Evolutionary conservation across 805 yeast species (phyloP), one percentile per base, ranked within the genome.

Genomic region (Kodamaea neixiangensis): DNA sequence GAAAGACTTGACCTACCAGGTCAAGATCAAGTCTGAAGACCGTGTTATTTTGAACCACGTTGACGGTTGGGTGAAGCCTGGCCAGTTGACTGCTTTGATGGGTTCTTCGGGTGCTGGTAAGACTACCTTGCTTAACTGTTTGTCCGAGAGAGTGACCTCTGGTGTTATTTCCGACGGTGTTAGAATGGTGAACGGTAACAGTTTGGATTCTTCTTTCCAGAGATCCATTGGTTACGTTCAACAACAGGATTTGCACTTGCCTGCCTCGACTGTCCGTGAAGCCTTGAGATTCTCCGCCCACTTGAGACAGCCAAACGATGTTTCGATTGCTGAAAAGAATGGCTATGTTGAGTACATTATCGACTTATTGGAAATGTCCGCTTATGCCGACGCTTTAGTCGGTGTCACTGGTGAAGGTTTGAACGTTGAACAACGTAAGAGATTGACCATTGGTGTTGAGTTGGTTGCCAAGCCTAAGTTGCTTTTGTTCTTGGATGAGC

Each of bases 51-150:
- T 87, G 61, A 73, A 75, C 53, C 77, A 80, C 54, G 88, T 87
- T 50, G 89, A 85, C 62, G 94, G 93, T 46, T 87, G 89, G 87
- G 91, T 87, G 38, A 85, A 85, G 62, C 92, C 92, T 7, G 92
- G 92, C 56, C 86, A 90, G 44, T 71, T 87, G 62, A 87, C 93
- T 48, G 94, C 93, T 5, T 67, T 83, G 47, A 82, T 83, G 87
- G 80, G 80, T 9, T 74, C 79, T 20, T 71, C 77, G 7, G 79
- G 80, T 42, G 68, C 73, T 41, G 80, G 80, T 48, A 75, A 75
- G 58, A 75, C 79, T 10, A 75, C 79, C 33, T 59, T 75, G 33
- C 59, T 75, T 51, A 76, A 76, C 51, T 58, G 76, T 51, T 73
- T 75, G 51, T 63, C 64, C 6, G 59, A 55, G 41, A 59, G 61